Base-by-base conservation (phyloP, 306 rosid species). In the Vicia faba region DNA sequence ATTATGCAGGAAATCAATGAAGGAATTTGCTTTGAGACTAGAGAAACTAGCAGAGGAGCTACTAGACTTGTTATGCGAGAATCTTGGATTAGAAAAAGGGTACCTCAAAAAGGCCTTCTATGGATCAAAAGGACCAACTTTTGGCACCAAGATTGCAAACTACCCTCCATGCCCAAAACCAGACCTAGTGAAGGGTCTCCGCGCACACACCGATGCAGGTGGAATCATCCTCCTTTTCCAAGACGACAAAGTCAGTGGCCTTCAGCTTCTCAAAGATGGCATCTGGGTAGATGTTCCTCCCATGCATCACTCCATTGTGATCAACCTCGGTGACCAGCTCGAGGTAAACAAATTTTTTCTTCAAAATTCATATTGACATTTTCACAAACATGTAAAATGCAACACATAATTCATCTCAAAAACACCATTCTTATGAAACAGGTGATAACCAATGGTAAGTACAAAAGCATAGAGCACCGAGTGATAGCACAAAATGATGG, bases 121-220 rank as follows among this genome's bases (percentile, higher is more conserved):
- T 7, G 71, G 71, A 49, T 66, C 71, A 16, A 66, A 12, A 4
- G 71, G 71, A 7, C 71, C 71, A 49, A 66, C 71, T 49, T 66
- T 66, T 66, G 71, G 71, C 18, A 66, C 71, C 35, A 66, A 66
- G 48, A 33, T 66, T 18, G 71, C 71, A 31, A 66, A 66, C 61
- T 66, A 66, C 36, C 71, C 71, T 50, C 71, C 71, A 67, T 67
- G 71, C n/a, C 71, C 71, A 50, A 67, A 67, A n/a, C 71, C 71
- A 13, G 71, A 67, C 7, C 71, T 67, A 8, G 71, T 67, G 11
- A 67, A 67, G 20, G 71, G 71, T 50, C 71, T 67, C 43, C 61
- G 71, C 0, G 71, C 71, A 15, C 71, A 67, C 61, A 67, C 71
- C 2, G 71, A 67, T 20, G 71, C 71, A 7, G 71, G 71, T 4